Conservation (phyloP, 371 early-diverging fungal species). For the Choanephora cucurbitarum region DNA sequence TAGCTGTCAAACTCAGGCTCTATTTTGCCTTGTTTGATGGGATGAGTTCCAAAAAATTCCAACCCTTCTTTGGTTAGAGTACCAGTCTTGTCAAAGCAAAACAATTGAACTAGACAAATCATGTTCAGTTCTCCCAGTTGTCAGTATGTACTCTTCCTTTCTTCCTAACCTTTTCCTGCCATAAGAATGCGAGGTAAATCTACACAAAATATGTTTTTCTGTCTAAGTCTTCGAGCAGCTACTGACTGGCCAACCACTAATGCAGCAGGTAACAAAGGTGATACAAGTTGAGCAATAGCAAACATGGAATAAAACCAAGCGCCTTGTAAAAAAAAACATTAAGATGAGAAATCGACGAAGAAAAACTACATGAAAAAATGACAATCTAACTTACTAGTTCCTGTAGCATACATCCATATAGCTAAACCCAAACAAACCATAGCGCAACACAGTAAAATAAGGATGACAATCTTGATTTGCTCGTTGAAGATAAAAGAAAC, state of each 20-base stretch:
- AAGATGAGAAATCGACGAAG: too few relatives aligned
- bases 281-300: slow-evolving; percentile 71
- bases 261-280: slow-evolving; percentile 63
- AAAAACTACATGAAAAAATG: background rate
- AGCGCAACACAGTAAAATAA: slow-evolving; percentile 62
- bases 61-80: slow-evolving; percentile 69
- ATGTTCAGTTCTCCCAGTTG: too few relatives aligned
- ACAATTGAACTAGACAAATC: slow-evolving; percentile 69
- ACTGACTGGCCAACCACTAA: slow-evolving; percentile 78
- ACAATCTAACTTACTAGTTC: slow-evolving; percentile 22
- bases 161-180: slow-evolving; percentile 71
- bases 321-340: slow-evolving; percentile 10
- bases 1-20: slow-evolving; percentile 32
- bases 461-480: slow-evolving; percentile 68
- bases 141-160: background rate
- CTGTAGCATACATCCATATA: slow-evolving; percentile 54
- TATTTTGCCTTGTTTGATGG: slow-evolving; percentile 25
- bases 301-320: slow-evolving; percentile 72
- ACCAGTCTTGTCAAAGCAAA: slow-evolving; percentile 81
- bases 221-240: slow-evolving; percentile 69
- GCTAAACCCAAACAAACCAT: slow-evolving; percentile 51
- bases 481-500: slow-evolving; percentile 69
- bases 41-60: slow-evolving; percentile 56
- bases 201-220: slow-evolving; percentile 71
- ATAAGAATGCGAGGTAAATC: slow-evolving; percentile 83